Evolutionary conservation across 306 rosid species (phyloP).

Genomic region (Coriaria nepalensis): DNA sequence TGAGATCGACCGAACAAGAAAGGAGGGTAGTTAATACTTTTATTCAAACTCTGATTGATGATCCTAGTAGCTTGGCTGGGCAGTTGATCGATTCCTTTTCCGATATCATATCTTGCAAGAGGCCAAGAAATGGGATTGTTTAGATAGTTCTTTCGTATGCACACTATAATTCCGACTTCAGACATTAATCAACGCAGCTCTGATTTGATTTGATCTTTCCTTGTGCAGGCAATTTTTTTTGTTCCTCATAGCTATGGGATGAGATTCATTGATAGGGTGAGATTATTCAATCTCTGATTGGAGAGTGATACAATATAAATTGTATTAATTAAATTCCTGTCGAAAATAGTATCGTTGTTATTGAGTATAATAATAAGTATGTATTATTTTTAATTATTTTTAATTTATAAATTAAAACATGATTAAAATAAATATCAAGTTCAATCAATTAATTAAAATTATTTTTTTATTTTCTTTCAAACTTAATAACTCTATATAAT

Average conservation of each 20-base stretch:
- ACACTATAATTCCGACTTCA: too few relatives aligned
- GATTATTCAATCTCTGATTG: slow-evolving; percentile 22
- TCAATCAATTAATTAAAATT: too few relatives aligned
- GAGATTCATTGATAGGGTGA: slow-evolving; percentile 51
- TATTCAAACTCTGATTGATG: slow-evolving; percentile 90
- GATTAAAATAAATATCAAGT: too few relatives aligned
- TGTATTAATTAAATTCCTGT: too few relatives aligned
- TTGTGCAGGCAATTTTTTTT: slow-evolving; percentile 79
- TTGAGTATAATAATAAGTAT: too few relatives aligned
- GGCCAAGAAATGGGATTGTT: slow-evolving; percentile 60
- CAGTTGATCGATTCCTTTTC: slow-evolving; percentile 92
- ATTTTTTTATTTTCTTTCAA: too few relatives aligned
- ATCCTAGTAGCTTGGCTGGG: slow-evolving; percentile 96
- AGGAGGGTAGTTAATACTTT: slow-evolving; percentile 97
- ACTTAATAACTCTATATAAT: too few relatives aligned
- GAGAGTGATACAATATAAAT: too few relatives aligned
- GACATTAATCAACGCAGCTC: slow-evolving; percentile 23
- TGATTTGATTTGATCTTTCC: slow-evolving; percentile 41
- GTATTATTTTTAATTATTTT: too few relatives aligned
- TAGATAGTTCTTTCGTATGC: slow-evolving; percentile 12
- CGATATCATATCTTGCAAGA: slow-evolving; percentile 78
- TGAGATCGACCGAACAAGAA: slow-evolving; percentile 95
- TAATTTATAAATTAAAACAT: too few relatives aligned
- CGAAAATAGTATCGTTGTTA: too few relatives aligned
- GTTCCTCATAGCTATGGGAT: slow-evolving; percentile 36